These are phyloP conservation scores for Golubevia pallescens DNA, from an alignment of 1,284 basidiomycete species.

Conservation along the genomic window DNA sequence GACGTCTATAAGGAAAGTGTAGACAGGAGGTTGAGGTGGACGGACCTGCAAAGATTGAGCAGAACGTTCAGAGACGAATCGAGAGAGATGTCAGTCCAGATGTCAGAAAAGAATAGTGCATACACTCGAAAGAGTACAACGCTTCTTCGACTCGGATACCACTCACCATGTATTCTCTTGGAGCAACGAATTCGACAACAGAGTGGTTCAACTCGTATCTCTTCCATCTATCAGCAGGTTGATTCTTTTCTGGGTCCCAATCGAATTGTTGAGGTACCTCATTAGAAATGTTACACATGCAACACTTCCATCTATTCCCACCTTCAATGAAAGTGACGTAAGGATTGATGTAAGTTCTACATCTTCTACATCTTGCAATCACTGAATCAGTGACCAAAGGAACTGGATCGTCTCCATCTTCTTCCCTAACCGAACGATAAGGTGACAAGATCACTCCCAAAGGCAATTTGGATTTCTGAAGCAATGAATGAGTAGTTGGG, in stretches of 20 bases:
- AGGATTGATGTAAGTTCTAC: conserved; percentile 65
- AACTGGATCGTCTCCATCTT: conserved; percentile 57
- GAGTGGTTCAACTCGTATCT: conserved; percentile 58
- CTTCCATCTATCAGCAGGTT: conserved; percentile 62
- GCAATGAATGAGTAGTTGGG: conserved; percentile 59
- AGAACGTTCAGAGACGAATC: not conserved
- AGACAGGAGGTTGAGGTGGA: conserved; percentile 62
- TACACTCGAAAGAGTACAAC: not conserved
- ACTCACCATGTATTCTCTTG: conserved; percentile 63
- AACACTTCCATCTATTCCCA: conserved; percentile 63
- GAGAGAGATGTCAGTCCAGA: not conserved
- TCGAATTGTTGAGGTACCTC: conserved; percentile 64
- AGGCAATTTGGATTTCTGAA: conserved; percentile 58
- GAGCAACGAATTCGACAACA: conserved; percentile 64
- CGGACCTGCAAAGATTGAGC: conserved; percentile 23
- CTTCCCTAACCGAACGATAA: conserved; percentile 52
- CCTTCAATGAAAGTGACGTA: conserved; percentile 63
- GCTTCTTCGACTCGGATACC: not conserved
- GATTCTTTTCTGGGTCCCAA: conserved; percentile 63
- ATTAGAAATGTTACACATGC: conserved; percentile 64
- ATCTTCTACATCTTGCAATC: conserved; percentile 63
- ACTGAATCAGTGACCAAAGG: conserved; percentile 61
- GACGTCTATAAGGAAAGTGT: conserved; percentile 62
- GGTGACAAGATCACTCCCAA: conserved; percentile 59
- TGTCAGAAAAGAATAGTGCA: not conserved